Evolutionary conservation across 1,139 yeast species (phyloP), one percentile per base, ranked within the genome.

Genomic region (Scheffersomyces cryptocercus): DNA sequence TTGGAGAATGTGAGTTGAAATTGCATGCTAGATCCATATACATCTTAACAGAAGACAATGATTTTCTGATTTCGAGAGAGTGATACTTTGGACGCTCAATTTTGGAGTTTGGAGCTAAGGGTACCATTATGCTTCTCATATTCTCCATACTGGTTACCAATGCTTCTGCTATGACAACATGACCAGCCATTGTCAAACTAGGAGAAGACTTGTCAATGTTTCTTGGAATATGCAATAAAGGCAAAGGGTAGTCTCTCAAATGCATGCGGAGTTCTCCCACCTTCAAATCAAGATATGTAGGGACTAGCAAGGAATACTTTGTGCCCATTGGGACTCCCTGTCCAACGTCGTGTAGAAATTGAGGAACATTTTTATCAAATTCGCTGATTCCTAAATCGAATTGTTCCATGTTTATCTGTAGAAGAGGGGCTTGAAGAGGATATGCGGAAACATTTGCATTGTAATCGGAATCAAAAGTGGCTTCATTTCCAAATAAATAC

Each of bases 251-350:
- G 54, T 87, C 95, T 35, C 89, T 65, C 42, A 84, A 52, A 49
- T 80, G 82, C 53, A 82, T 67, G 29, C 84, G 62, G 34, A 80
- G 59, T 46, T 82, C 87, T 10, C 68, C 68, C 35, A 83, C 62
- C 9, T 65, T 64, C 44, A 85, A 59, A 29, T 75, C 70, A 16
- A 82, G 44, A 59, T 67, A 72, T 42, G 83, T 57, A 0, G 98
- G 98, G 2, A 90, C 57, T 57, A 86, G 61, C 15, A 87, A 69
- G 0, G 95, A 82, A 59, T 83, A 91, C 41, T 70, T 59, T 0
- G 91, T 81, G 49, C 84, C 86, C 42, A 62, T 59, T 0, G 98
- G 97, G 24, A 85, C 77, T 0, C 95, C 95, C 59, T 89, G 91
- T 4, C 98, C 98, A 13, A 85, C 72, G 14, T 81, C 77, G 56